phyloP scores from a whole-genome alignment of 805 yeast genomes.

The Wickerhamiella brachini region DNA sequence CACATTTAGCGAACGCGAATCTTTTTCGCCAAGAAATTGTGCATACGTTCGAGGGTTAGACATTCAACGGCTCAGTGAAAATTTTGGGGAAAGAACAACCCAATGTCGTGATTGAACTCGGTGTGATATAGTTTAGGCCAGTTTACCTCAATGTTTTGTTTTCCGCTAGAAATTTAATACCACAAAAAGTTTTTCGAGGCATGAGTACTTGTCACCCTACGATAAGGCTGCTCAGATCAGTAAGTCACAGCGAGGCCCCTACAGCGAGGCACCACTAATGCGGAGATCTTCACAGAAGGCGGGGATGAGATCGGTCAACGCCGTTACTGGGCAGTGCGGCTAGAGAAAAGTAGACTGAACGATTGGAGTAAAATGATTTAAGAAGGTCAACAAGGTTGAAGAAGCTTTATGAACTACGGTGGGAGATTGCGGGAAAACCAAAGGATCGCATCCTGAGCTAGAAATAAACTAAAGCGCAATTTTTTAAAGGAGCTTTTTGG shows the following conservation, averaged over 20 bases:
- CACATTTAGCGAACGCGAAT: background rate
- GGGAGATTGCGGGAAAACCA: too few relatives aligned
- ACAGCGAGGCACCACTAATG: background rate
- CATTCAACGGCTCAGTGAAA: background rate
- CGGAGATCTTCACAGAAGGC: background rate
- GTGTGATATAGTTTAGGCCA: background rate
- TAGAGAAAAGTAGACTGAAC: too few relatives aligned
- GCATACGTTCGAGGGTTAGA: background rate
- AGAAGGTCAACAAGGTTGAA: too few relatives aligned
- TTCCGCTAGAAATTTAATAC: too few relatives aligned
- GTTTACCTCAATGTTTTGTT: too few relatives aligned
- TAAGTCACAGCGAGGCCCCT: background rate
- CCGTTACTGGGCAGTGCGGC: too few relatives aligned
- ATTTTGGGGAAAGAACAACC: background rate
- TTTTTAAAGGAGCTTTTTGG: constrained; percentile 58
- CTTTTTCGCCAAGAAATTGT: background rate
- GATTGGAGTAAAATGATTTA: too few relatives aligned
- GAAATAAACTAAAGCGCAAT: too few relatives aligned
- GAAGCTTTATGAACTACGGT: too few relatives aligned
- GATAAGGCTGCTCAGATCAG: background rate
- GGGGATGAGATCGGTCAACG: background rate
- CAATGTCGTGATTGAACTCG: background rate
- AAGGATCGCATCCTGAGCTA: too few relatives aligned
- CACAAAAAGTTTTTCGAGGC: background rate
- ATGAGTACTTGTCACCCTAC: background rate